Percentiles rank a stretch among this genome's conserved stretches.
phyloP scores from a whole-genome alignment of 345 rosid species.

The Brassica juncea region DNA sequence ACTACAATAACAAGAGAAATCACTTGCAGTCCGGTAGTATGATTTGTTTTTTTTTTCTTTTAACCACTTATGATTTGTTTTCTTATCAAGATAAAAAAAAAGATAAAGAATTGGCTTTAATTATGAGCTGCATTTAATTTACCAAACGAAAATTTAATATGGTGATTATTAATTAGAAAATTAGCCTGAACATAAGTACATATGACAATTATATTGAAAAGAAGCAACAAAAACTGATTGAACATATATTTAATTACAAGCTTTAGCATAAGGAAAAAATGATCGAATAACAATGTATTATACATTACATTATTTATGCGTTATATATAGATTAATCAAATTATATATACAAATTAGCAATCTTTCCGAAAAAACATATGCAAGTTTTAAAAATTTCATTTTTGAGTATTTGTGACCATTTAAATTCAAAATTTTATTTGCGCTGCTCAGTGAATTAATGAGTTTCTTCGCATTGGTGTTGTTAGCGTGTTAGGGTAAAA shows the following conservation, averaged over 20 bases:
- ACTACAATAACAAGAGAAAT: constrained; percentile 12
- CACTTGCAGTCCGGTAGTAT: not conserved
- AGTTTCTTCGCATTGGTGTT: not conserved
- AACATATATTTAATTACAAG: not conserved
- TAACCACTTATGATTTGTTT: not conserved
- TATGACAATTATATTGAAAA: not conserved
- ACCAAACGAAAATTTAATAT: not conserved
- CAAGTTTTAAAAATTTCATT: not conserved
- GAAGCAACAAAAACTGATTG: not conserved
- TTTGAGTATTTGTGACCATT: not conserved
- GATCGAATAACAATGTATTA: not conserved
- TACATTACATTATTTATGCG: not conserved
- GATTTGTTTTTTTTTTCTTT: not conserved
- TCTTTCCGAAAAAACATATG: not conserved
- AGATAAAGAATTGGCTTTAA: not conserved
- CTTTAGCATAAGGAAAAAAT: not conserved
- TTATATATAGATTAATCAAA: not conserved
- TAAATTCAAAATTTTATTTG: not conserved
- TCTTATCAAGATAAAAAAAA: not conserved
- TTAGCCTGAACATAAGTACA: not conserved
- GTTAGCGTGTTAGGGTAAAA: not conserved
- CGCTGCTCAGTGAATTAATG: not conserved
- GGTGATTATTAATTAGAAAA: not conserved
- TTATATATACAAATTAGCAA: not conserved
- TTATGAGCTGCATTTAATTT: not conserved